Percentiles rank a stretch among this genome's conserved stretches.
These are phyloP conservation scores for Eutrema yunnanense DNA, from an alignment of 345 rosid genomes.

Conservation along the genomic window DNA sequence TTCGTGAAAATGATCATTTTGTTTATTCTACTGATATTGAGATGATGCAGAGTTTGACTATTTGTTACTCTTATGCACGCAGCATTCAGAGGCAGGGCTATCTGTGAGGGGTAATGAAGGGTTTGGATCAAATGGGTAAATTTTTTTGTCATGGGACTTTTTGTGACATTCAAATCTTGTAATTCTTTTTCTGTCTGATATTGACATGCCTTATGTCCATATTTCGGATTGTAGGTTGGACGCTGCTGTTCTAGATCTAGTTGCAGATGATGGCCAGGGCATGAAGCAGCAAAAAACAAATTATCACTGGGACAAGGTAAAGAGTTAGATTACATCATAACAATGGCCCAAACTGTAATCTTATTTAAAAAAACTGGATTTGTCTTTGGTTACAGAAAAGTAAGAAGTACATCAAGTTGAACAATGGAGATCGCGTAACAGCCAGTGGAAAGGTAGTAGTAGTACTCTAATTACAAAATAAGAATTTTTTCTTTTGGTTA, in stretches of 20 bases:
- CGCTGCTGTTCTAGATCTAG: slow-evolving; percentile 84
- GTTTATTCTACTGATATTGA: not conserved
- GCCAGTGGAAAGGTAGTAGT: slow-evolving; percentile 92
- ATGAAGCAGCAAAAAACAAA: slow-evolving; percentile 66
- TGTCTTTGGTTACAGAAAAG: slow-evolving; percentile 59
- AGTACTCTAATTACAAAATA: not conserved
- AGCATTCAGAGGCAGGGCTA: slow-evolving; percentile 89
- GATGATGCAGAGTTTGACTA: slow-evolving; percentile 13
- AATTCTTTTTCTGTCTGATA: not conserved
- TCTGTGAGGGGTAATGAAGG: slow-evolving; percentile 70
- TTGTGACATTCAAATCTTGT: not conserved
- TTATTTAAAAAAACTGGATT: not conserved
- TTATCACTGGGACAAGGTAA: slow-evolving; percentile 97
- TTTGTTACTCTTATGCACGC: slow-evolving; percentile 21
- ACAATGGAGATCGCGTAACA: slow-evolving; percentile 91
- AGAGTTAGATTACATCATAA: not conserved
- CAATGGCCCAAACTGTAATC: not conserved
- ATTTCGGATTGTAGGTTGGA: slow-evolving; percentile 53
- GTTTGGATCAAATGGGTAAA: slow-evolving; percentile 78
- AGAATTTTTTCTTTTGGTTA: not conserved
- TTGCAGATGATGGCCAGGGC: slow-evolving; percentile 82
- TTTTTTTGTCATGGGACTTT: not conserved
- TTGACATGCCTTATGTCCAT: not conserved
- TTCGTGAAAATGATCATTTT: not conserved
- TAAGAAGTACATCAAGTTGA: slow-evolving; percentile 90